Evolutionary conservation across 176 grass and related monocot genomes (phyloP), one percentile per base, ranked within the genome.

Genomic region (Hordeum marinum): DNA sequence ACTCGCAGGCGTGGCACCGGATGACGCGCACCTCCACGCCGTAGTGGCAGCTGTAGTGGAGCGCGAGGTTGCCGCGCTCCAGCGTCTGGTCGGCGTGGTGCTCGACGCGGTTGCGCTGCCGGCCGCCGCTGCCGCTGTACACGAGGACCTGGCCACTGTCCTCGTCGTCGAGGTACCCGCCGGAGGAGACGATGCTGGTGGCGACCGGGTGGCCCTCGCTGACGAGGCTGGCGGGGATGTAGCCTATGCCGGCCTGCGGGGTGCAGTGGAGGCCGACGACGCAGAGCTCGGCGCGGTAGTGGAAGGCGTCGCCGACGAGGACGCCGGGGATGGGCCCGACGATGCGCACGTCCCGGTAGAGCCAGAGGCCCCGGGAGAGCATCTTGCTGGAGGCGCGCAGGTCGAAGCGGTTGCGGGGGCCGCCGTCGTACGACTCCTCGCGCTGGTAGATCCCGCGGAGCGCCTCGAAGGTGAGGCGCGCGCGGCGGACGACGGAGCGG

Each of bases 151-250:
- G 83, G 61, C 91, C 96, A 32, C 69, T 84, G 80, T 98, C 96
- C 50, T 85, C 77, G 87, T 98, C 96, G 80, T 98, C 96, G 63
- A 95, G 91, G 77, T 98, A 98, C 0, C 91, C 91, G 14, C 96
- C 96, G 14, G 96, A 98, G 27, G 94, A 90, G 55, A 98, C 88
- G 84, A 98, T 89, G 91, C 96, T 98, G 31, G 91, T 95, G 84
- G 93, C 93, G 71, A 98, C 63, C 9, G 96, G 91, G 55, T 90
- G 80, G 85, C 93, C 93, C 84, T 86, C 81, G 26, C 72, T 15
- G 58, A 88, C 78, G 77, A 86, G 41, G 59, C 79, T 88, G 12
- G 46, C 85, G 1, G 93, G 91, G 78, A 92, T 87, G 70, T 83
- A 98, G 75, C 55, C 80, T 59, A 98, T 98, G 32, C 96, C 96